Evolutionary conservation across 495 filamentous ascomycete genomes (phyloP), one percentile per base, ranked within the genome.

Genomic region (Daldinia vernicosa): DNA sequence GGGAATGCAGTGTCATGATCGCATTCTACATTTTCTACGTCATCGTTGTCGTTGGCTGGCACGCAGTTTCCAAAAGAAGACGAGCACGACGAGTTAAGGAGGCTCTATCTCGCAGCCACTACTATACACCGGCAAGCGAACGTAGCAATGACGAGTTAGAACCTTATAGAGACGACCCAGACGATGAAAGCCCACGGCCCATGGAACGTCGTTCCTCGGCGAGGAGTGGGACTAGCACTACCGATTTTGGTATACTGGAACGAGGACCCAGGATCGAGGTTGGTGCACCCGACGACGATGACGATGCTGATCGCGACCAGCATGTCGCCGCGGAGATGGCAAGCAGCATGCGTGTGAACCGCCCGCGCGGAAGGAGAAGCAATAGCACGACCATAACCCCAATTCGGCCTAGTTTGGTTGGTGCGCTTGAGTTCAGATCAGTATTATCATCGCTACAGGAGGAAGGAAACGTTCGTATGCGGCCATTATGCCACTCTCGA

Each of bases 11-110:
- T 40, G 80, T 86, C 53, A 99, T 99, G 96, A 93, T 99, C 50
- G 90, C 84, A 22, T 93, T 96, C 67, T 99, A 99, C 76, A 60
- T 90, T 22, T 95, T 95, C 73, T 99, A 99, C 73, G 96, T 99
- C 6, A 75, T 88, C 4, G 86, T 93, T 39, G 96, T 99, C 17
- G 90, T 98, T 14, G 85, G 87, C 0, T 98, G 94, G 95, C 96
- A 99, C 79, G 97, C 94, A 90, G 90, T 90, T 79, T 78, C 91
- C 12, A 84, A 86, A 50, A 84, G 88, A 60, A 78, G 85, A 61
- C 88, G 88, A 65, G 83, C 83, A 54, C 82, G 81, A 61, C 84
- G 89, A 51, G 83, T 88, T 53, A 85, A 88, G 76, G 89, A 93
- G 59, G 82, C 88, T 17, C 87, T 89, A 27, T 89, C 93, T 59